Evolutionary conservation across 2,329 filamentous ascomycete species (phyloP).

Genomic region (Metarhizium brunneum): DNA sequence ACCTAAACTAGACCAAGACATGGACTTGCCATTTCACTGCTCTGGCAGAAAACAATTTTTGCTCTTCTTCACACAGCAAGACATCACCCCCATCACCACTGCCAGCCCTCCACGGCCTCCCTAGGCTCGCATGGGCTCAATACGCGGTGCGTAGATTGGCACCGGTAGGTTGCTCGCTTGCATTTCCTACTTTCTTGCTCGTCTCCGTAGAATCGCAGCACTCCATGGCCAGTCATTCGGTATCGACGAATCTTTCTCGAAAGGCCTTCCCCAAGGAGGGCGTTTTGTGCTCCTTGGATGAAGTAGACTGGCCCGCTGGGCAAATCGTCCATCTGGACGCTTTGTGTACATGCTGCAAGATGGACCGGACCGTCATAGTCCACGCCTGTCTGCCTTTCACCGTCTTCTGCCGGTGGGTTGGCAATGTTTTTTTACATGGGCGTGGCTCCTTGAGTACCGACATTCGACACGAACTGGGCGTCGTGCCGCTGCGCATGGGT

Average conservation of each 20-base stretch:
- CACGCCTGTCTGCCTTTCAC: constrained; percentile 28
- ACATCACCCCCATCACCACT: neutral
- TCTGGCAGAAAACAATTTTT: too few species aligned
- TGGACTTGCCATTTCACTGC: neutral
- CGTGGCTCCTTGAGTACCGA: constrained; percentile 43
- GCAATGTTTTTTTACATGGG: constrained; percentile 26
- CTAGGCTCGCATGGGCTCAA: neutral
- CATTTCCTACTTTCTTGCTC: neutral
- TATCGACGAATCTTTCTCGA: constrained; percentile 24
- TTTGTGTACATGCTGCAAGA: constrained; percentile 29
- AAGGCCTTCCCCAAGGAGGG: constrained; percentile 24
- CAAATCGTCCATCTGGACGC: neutral
- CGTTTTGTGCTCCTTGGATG: constrained; percentile 27
- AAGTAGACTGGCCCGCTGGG: constrained; percentile 27
- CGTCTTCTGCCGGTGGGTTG: constrained; percentile 5
- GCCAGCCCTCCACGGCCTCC: neutral
- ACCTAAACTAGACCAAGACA: too few species aligned
- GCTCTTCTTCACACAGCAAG: neutral
- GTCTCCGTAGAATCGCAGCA: constrained; percentile 13
- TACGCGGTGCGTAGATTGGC: neutral
- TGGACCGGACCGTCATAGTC: constrained; percentile 43
- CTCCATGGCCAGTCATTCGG: constrained; percentile 22
- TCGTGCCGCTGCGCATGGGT: too few species aligned
- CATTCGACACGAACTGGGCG: constrained; percentile 17
- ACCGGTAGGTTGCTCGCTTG: neutral